Percentiles rank a stretch among this genome's conserved stretches.
These are phyloP conservation scores for Ophiocordyceps robertsii DNA, from an alignment of 2,329 filamentous ascomycete species.

Conservation along the genomic window DNA sequence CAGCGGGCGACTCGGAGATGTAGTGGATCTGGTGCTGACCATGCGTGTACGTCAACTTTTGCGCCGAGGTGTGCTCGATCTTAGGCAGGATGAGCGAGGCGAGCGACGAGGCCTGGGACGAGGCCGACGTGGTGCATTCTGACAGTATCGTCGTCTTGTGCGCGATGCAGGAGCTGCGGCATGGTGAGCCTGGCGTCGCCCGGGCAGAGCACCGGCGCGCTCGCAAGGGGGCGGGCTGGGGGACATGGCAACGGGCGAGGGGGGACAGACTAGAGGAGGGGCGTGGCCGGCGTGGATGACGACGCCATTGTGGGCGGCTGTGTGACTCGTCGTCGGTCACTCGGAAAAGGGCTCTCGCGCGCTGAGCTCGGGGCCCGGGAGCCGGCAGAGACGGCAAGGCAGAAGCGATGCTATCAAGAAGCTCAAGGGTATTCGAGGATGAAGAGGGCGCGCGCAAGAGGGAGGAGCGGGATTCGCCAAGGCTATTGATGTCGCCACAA, in stretches of 20 bases:
- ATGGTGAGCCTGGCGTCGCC: not conserved
- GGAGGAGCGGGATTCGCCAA: no score
- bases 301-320: conserved; percentile 44
- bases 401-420: not conserved
- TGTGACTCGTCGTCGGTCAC: not conserved
- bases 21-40: conserved; percentile 91
- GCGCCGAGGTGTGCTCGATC: conserved; percentile 64
- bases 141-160: conserved; percentile 85
- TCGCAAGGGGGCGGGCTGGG: not conserved
- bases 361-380: no score
- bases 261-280: conserved; percentile 55
- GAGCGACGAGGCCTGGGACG: conserved; percentile 71
- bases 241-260: not conserved
- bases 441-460: no score
- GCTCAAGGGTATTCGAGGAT: no score
- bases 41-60: conserved; percentile 92
- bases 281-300: conserved; percentile 53
- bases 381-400: not conserved
- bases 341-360: not conserved
- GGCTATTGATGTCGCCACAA: no score
- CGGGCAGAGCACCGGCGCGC: no score
- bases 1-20: conserved; percentile 69
- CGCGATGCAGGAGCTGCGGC: conserved; percentile 73
- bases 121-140: conserved; percentile 81
- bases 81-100: conserved; percentile 92